Percentiles rank a stretch among this genome's conserved stretches.
phyloP scores from a whole-genome alignment of 192 early-diverging fungal species.

The Backusella australiensis region DNA sequence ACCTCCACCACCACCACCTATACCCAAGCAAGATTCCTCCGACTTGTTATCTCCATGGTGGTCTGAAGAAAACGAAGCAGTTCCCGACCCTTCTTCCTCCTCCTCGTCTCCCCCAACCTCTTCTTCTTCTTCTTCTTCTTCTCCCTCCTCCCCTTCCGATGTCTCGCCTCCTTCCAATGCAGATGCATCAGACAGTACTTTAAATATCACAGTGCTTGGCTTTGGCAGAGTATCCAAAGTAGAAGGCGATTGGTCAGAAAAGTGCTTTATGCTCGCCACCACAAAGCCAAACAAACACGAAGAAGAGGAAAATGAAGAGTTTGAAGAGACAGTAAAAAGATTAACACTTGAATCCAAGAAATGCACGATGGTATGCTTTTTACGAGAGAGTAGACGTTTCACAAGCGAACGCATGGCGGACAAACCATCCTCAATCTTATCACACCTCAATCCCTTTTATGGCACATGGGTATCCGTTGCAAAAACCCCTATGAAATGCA shows the following conservation, averaged over 20 bases:
- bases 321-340: slow-evolving; percentile 1
- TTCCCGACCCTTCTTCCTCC: background rate
- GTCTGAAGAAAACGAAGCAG: slow-evolving; percentile 16
- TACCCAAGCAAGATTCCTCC: slow-evolving; percentile 11
- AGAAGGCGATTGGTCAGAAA: slow-evolving; percentile 25
- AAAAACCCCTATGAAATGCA: slow-evolving; percentile 20
- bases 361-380: slow-evolving; percentile 39
- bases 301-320: background rate
- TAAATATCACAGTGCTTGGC: background rate
- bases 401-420: background rate
- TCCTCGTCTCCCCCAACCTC: background rate
- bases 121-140: background rate
- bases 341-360: slow-evolving; percentile 1
- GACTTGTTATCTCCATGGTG: slow-evolving; percentile 28
- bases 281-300: background rate
- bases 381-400: slow-evolving; percentile 20
- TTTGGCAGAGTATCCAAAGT: background rate
- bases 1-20: slow-evolving; percentile 10
- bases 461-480: slow-evolving; percentile 30
- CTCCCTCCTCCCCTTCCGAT: background rate
- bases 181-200: background rate
- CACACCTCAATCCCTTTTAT: slow-evolving; percentile 31
- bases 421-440: background rate
- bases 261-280: slow-evolving; percentile 22
- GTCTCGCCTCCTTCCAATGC: background rate